A percentile compares a stretch with the other conserved stretches of the same genome.
These are phyloP conservation scores for Amaranthus palmeri DNA, from an alignment of 148 eudicot genomes.

Conservation along the genomic window DNA sequence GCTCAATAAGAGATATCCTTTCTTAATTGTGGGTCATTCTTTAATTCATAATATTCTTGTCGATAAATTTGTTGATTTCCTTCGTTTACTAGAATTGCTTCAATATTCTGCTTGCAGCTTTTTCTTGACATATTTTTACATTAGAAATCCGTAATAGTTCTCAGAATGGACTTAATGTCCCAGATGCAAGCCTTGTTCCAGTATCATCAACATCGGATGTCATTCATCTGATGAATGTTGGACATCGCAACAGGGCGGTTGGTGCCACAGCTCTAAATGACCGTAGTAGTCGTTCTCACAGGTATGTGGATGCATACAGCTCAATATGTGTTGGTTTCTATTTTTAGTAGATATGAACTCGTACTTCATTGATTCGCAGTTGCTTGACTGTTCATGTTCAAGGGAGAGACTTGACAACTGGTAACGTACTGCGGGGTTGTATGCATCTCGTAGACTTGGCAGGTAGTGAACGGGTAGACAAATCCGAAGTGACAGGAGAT, in stretches of 20 bases:
- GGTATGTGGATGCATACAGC: slow-evolving; percentile 33
- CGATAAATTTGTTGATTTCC: neutral
- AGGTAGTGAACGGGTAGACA: slow-evolving; percentile 98
- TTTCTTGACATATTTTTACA: slow-evolving; percentile 59
- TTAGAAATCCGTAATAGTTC: slow-evolving; percentile 91
- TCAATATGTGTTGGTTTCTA: neutral
- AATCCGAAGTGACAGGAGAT: slow-evolving; percentile 96
- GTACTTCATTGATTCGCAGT: slow-evolving; percentile 38
- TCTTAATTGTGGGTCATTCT: neutral
- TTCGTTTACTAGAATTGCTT: neutral
- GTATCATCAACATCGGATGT: slow-evolving; percentile 84
- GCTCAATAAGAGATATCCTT: slow-evolving; percentile 91
- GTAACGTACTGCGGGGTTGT: slow-evolving; percentile 77
- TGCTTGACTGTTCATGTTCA: slow-evolving; percentile 98
- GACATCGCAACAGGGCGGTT: slow-evolving; percentile 86
- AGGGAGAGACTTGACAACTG: slow-evolving; percentile 89
- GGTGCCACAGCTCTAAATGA: slow-evolving; percentile 97
- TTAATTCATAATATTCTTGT: neutral
- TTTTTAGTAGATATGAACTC: slow-evolving; percentile 10
- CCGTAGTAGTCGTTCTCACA: slow-evolving; percentile 98
- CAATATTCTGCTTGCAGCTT: neutral
- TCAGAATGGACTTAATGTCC: slow-evolving; percentile 86
- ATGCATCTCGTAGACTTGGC: slow-evolving; percentile 99
- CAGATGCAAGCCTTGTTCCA: slow-evolving; percentile 84
- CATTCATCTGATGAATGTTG: slow-evolving; percentile 80